A percentile compares a stretch with the other conserved stretches of the same genome.
Evolutionary conservation across 2,329 filamentous ascomycete species (phyloP).

Genomic region (Biscogniauxia sp.): DNA sequence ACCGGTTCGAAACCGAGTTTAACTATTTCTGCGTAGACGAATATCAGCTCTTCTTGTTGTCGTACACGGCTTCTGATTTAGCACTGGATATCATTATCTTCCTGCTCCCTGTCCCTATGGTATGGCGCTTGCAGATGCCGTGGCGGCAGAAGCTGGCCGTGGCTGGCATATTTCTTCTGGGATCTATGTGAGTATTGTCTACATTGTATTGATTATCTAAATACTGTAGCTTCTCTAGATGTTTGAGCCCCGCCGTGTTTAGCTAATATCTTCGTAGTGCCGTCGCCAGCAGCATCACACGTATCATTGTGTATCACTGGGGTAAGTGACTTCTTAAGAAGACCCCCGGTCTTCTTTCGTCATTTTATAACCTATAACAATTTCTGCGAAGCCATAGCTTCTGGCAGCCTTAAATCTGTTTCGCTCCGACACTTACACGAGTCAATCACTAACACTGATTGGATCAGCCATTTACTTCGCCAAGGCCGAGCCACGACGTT

Average conservation of each 20-base stretch:
- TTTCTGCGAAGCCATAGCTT: background rate
- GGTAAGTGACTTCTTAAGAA: background rate
- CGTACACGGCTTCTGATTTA: background rate
- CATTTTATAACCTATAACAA: background rate
- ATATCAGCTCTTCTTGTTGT: background rate
- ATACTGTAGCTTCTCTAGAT: no score
- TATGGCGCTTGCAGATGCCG: background rate
- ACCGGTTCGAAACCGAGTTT: background rate
- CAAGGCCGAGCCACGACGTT: background rate
- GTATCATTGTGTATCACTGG: background rate
- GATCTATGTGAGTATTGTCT: background rate
- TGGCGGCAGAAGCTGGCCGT: background rate
- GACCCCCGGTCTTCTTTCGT: no score
- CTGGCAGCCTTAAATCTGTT: no score
- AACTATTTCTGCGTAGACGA: background rate
- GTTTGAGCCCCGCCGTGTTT: background rate
- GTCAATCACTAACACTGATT: background rate
- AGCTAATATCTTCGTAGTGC: background rate
- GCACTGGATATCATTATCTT: background rate
- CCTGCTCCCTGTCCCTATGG: background rate
- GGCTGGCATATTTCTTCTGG: background rate
- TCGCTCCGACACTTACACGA: no score
- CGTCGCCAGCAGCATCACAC: background rate
- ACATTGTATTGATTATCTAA: background rate
- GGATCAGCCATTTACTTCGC: background rate